Percentiles rank a stretch among this genome's conserved stretches.
Conservation (phyloP, 2,329 filamentous ascomycete genomes). For the Aspergillus tanneri region DNA sequence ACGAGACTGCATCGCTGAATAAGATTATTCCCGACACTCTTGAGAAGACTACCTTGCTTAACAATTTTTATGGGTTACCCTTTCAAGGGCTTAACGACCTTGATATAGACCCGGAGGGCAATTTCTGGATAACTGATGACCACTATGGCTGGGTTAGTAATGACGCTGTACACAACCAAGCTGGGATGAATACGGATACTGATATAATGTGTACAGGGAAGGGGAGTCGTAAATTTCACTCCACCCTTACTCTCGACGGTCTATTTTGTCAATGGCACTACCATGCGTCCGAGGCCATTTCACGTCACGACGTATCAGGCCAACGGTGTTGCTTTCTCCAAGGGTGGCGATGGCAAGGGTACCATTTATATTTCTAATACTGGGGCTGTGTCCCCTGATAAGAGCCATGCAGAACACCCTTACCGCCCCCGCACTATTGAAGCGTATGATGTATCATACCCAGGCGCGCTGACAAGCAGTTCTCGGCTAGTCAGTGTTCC, state of each 20-base stretch:
- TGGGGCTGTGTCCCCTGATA: slow-evolving; percentile 16
- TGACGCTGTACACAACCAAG: not conserved
- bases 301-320: slow-evolving; percentile 15
- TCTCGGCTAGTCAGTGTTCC: slow-evolving; percentile 9
- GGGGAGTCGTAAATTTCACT: slow-evolving; percentile 10
- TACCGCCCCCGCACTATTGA: slow-evolving; percentile 8
- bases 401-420: slow-evolving; percentile 3
- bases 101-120: slow-evolving; percentile 12
- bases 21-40: no score
- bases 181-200: no score
- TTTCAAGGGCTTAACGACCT: slow-evolving; percentile 16
- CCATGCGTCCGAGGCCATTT: slow-evolving; percentile 6
- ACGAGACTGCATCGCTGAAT: no score
- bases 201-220: slow-evolving; percentile 3
- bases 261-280: slow-evolving; percentile 12
- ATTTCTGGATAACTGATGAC: slow-evolving; percentile 15
- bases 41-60: no score
- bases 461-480: slow-evolving; percentile 7
- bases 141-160: slow-evolving; percentile 9
- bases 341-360: slow-evolving; percentile 18
- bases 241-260: slow-evolving; percentile 12
- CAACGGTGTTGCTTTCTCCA: slow-evolving; percentile 27
- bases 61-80: slow-evolving; percentile 12
- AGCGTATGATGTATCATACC: slow-evolving; percentile 8
- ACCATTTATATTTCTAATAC: slow-evolving; percentile 30